A percentile compares a stretch with the other conserved stretches of the same genome.
These are phyloP conservation scores for Cordyceps sp. DNA, from an alignment of 2,329 filamentous ascomycete genomes.

Conservation along the genomic window DNA sequence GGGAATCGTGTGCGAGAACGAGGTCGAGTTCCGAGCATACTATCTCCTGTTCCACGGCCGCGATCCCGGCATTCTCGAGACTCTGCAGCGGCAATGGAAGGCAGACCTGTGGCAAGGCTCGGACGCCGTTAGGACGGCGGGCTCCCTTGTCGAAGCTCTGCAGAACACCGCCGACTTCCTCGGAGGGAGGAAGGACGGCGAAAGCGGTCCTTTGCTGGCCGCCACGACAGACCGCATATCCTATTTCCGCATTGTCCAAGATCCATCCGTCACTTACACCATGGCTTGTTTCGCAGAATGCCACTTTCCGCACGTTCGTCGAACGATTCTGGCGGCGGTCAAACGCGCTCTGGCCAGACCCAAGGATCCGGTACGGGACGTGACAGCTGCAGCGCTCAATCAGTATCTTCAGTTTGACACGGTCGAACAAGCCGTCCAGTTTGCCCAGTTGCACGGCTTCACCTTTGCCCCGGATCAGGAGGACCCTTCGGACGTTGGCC, in stretches of 20 bases:
- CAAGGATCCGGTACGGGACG: constrained; percentile 39
- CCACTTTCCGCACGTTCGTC: constrained; percentile 46
- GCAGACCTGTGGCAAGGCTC: constrained; percentile 35
- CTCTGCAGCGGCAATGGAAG: constrained; percentile 39
- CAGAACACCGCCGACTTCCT: constrained; percentile 40
- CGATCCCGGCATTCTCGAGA: constrained; percentile 37
- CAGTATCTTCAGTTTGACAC: constrained; percentile 49
- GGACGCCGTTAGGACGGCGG: constrained; percentile 42
- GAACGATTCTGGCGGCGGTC: constrained; percentile 37
- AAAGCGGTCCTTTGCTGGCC: constrained; percentile 28
- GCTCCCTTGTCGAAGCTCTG: constrained; percentile 41
- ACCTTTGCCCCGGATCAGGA: constrained; percentile 25
- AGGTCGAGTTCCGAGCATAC: constrained; percentile 50
- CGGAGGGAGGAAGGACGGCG: constrained; percentile 36
- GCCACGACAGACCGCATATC: constrained; percentile 32
- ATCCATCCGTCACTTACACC: constrained; percentile 43
- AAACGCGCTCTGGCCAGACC: constrained; percentile 38
- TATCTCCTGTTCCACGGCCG: constrained; percentile 45
- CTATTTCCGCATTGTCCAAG: constrained; percentile 44
- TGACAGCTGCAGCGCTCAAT: constrained; percentile 39
- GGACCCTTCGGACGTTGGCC: constrained; percentile 16
- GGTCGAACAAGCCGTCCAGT: constrained; percentile 46
- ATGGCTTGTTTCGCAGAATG: constrained; percentile 55
- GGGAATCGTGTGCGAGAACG: constrained; percentile 40
- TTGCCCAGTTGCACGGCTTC: constrained; percentile 42